Evolutionary conservation across 1,284 basidiomycete genomes (phyloP), one percentile per base, ranked within the genome.

Genomic region (Ustilago esculenta): DNA sequence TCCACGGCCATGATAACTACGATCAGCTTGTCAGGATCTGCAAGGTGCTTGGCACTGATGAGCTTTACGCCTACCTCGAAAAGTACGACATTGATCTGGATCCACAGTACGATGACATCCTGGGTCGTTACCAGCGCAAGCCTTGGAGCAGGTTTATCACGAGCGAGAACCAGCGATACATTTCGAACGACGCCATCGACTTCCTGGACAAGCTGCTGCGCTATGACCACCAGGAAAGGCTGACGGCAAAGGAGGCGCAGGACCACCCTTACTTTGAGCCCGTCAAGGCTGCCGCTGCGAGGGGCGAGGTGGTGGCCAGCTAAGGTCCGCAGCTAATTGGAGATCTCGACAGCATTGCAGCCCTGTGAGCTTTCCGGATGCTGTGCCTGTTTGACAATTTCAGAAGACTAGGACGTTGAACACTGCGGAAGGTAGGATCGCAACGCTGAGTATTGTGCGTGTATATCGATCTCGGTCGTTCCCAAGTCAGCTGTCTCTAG

Each of bases 1-100:
- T 98, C 88, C 95, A 98, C 81, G 95, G 95, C 12, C 94, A 97
- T 82, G 94, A 98, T 84, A 98, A 98, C 83, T 96, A 95, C 81
- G 96, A 98, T 84, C 95, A 98, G 82, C 85, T 98, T 44, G 95
- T 98, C 79, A 98, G 97, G 85, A 98, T 98, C 71, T 90, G 93
- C 57, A 97, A 97, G 84, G 94, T 98, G 43, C 87, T 98, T 48
- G 95, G 95, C 18, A 98, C 95, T 5, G 95, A 98, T 75, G 94
- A 94, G 77, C 85, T 98, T 18, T 96, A 92, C 82, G 86, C 88
- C 45, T 84, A 84, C 54, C 68, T 84, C 39, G 83, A 83, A 43
- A 83, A 82, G 73, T 82, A 81, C 57, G 90, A 92, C 79, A 97
- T 98, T 56, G 91, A 82, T 56, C 69, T 83, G 39, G 82, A 82